These are phyloP conservation scores for Scutellaria galericulata DNA, from an alignment of 257 asterid species.

Conservation along the genomic window DNA sequence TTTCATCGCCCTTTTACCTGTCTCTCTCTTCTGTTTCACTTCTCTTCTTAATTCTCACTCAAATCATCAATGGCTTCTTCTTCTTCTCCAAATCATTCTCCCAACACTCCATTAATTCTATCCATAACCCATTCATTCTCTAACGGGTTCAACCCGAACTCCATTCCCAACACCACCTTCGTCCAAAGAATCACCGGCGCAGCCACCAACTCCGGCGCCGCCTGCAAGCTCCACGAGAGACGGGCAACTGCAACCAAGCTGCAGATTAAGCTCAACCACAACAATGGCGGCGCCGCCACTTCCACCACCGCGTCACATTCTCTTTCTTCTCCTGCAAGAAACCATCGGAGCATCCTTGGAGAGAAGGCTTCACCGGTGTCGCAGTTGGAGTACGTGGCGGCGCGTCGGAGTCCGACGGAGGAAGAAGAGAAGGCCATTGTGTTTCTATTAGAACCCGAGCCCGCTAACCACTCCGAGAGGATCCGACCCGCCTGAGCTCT, in stretches of 20 bases:
- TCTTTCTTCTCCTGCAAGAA: background rate
- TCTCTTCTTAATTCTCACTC: too few species aligned
- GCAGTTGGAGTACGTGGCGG: constrained; percentile 53
- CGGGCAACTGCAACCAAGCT: constrained; percentile 54
- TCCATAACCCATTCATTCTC: background rate
- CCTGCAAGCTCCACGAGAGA: constrained; percentile 70
- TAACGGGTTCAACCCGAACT: constrained; percentile 44
- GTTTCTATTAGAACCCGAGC: constrained; percentile 63
- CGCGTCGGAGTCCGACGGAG: constrained; percentile 52
- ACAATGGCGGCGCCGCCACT: background rate
- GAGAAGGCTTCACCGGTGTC: constrained; percentile 67
- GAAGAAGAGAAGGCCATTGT: constrained; percentile 68
- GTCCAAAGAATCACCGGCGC: constrained; percentile 77
- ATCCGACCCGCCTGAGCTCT: constrained; percentile 73
- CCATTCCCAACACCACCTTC: constrained; percentile 6
- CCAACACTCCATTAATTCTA: background rate
- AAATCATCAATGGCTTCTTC: constrained; percentile 34
- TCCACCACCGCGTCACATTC: constrained; percentile 29
- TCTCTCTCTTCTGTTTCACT: too few species aligned
- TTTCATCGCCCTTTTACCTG: too few species aligned
- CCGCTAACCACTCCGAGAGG: constrained; percentile 67
- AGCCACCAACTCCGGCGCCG: constrained; percentile 29
- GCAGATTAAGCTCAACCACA: constrained; percentile 53
- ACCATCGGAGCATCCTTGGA: constrained; percentile 15
- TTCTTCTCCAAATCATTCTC: constrained; percentile 24